Evolutionary conservation across 257 asterid species (phyloP).

Genomic region (Solanum pimpinellifolium): DNA sequence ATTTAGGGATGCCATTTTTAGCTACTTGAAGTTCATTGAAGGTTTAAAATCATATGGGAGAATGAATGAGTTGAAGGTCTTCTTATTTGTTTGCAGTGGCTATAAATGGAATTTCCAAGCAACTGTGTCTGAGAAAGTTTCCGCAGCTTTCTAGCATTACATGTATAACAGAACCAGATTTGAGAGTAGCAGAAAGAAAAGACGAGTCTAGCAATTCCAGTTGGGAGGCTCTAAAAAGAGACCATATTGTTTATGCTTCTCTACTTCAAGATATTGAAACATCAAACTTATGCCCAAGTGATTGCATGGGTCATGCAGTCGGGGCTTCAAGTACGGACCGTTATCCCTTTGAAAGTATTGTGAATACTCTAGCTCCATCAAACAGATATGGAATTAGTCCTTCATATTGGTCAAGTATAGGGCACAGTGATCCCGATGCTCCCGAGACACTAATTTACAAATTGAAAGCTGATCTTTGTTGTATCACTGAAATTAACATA

Average conservation of each 20-base stretch:
- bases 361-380: slow-evolving; percentile 50
- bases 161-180: slow-evolving; percentile 8
- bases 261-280: slow-evolving; percentile 41
- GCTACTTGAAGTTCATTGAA: not conserved
- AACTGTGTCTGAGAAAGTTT: slow-evolving; percentile 41
- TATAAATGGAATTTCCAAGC: slow-evolving; percentile 40
- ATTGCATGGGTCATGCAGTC: slow-evolving; percentile 51
- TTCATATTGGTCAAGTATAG: slow-evolving; percentile 85
- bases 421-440: slow-evolving; percentile 50
- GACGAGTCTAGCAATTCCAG: slow-evolving; percentile 21
- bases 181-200: not conserved
- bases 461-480: slow-evolving; percentile 47
- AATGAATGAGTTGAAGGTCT: not conserved
- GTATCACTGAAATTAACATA: slow-evolving; percentile 53
- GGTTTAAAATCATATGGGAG: not conserved
- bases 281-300: slow-evolving; percentile 22
- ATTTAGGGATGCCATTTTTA: not conserved
- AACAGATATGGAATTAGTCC: slow-evolving; percentile 32
- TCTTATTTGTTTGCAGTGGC: slow-evolving; percentile 46
- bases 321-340: slow-evolving; percentile 76
- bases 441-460: slow-evolving; percentile 66
- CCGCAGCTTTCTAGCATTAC: slow-evolving; percentile 48
- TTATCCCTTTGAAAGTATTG: slow-evolving; percentile 53
- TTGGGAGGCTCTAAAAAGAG: slow-evolving; percentile 26
- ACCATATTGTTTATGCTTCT: slow-evolving; percentile 51